These are phyloP conservation scores for Nissolia schottii DNA, from an alignment of 306 rosid genomes.

Conservation along the genomic window DNA sequence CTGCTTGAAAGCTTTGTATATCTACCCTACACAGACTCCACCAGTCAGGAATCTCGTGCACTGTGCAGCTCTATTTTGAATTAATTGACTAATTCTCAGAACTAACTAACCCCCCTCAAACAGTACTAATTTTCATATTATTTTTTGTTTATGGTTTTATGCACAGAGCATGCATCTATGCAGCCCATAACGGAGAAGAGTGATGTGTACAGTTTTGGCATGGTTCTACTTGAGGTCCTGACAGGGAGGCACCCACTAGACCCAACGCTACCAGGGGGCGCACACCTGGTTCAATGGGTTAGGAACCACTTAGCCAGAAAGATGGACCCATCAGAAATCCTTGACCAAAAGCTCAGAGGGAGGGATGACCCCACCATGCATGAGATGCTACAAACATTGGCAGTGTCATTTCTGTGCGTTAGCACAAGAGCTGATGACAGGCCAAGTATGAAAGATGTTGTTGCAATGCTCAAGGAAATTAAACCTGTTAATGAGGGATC, in stretches of 20 bases:
- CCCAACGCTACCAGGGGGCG: conserved; percentile 77
- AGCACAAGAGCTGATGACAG: conserved; percentile 52
- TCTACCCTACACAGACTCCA: no score
- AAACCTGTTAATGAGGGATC: conserved; percentile 43
- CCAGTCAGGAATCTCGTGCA: no score
- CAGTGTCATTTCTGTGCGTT: conserved; percentile 74
- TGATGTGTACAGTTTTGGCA: conserved; percentile 86
- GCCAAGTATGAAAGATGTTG: conserved; percentile 86
- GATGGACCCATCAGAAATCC: conserved; percentile 53
- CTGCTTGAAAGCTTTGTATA: no score
- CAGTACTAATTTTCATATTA: conserved; percentile 8
- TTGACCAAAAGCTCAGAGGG: conserved; percentile 76
- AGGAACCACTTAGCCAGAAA: conserved; percentile 62
- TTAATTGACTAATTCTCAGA: not conserved
- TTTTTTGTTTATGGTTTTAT: conserved; percentile 6
- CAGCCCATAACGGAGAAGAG: conserved; percentile 68
- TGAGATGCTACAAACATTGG: conserved; percentile 88
- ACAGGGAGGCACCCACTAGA: conserved; percentile 97
- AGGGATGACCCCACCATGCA: conserved; percentile 77
- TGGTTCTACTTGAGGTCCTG: conserved; percentile 76
- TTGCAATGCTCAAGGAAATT: conserved; percentile 89
- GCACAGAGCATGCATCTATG: conserved; percentile 77
- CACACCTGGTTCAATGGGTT: conserved; percentile 86
- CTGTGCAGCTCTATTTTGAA: no score
- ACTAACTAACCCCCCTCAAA: not conserved